A percentile compares a stretch with the other conserved stretches of the same genome.
Conservation (phyloP, 2,329 filamentous ascomycete genomes). For the Eutypella sp. region DNA sequence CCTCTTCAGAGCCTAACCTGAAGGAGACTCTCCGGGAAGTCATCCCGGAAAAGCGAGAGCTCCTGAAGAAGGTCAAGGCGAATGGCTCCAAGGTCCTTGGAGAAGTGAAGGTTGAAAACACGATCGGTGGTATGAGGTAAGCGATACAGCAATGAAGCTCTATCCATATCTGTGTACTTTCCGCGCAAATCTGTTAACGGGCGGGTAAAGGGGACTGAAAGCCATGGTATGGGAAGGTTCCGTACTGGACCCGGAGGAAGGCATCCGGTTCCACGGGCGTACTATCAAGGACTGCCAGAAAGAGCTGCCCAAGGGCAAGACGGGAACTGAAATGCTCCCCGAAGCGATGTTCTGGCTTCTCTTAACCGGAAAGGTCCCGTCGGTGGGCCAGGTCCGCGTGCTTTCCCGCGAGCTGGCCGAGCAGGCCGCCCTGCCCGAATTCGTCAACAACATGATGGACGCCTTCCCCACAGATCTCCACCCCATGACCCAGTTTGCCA, state of each 20-base stretch:
- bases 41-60: slow-evolving; percentile 89
- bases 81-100: slow-evolving; percentile 78
- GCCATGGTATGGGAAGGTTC: slow-evolving; percentile 99
- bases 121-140: slow-evolving; percentile 85
- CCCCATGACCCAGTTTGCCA: slow-evolving; percentile 97
- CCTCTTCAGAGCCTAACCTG: slow-evolving; percentile 77
- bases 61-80: slow-evolving; percentile 89
- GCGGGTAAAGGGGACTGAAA: slow-evolving; percentile 65
- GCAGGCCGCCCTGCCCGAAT: slow-evolving; percentile 75
- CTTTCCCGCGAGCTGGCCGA: slow-evolving; percentile 85
- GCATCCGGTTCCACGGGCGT: slow-evolving; percentile 94
- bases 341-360: slow-evolving; percentile 99
- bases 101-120: slow-evolving; percentile 90
- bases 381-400: slow-evolving; percentile 70
- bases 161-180: too few species aligned
- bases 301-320: slow-evolving; percentile 85
- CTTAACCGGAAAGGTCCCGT: slow-evolving; percentile 86
- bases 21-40: slow-evolving; percentile 78
- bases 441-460: slow-evolving; percentile 84
- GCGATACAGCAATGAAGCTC: too few species aligned
- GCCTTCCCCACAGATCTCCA: slow-evolving; percentile 85
- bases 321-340: slow-evolving; percentile 93
- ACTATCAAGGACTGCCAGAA: slow-evolving; percentile 98
- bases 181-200: too few species aligned
- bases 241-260: slow-evolving; percentile 92